phyloP scores from a whole-genome alignment of 2,329 filamentous ascomycete species.

The Aquanectria penicillioides region DNA sequence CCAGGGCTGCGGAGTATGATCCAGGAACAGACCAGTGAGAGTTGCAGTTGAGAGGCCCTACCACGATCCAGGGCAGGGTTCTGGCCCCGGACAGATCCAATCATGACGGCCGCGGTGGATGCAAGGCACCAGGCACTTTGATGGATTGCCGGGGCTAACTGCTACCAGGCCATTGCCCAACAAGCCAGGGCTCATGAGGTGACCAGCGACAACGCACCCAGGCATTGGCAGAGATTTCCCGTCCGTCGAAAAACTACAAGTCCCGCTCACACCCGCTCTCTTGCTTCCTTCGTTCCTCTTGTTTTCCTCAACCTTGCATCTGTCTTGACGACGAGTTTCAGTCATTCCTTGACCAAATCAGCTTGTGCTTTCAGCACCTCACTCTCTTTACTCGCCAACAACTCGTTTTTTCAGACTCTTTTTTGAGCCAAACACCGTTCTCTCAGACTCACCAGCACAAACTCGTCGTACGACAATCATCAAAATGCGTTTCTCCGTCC shows the following conservation, averaged over 20 bases:
- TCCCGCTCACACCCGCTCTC: constrained; percentile 33
- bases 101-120: constrained; percentile 28
- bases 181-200: constrained; percentile 28
- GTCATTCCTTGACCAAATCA: constrained; percentile 28
- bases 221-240: constrained; percentile 36
- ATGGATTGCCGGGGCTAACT: constrained; percentile 37
- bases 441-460: constrained; percentile 3
- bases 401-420: constrained; percentile 16
- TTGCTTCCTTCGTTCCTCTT: constrained; percentile 17
- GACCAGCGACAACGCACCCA: constrained; percentile 32
- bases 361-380: constrained; percentile 33
- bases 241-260: constrained; percentile 42
- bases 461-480: constrained; percentile 25
- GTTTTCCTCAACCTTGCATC: constrained; percentile 25
- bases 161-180: constrained; percentile 14
- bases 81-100: constrained; percentile 28
- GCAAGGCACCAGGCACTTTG: constrained; percentile 39
- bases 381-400: constrained; percentile 31
- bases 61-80: constrained; percentile 35
- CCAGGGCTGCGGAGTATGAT: constrained; percentile 31
- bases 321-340: constrained; percentile 35
- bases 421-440: constrained; percentile 20
- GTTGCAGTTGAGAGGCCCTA: constrained; percentile 30
- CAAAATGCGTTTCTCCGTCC: constrained; percentile 59
- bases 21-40: constrained; percentile 42